phyloP scores from a whole-genome alignment of 1,284 basidiomycete genomes.

The Melampsora abietis-canadensis region DNA sequence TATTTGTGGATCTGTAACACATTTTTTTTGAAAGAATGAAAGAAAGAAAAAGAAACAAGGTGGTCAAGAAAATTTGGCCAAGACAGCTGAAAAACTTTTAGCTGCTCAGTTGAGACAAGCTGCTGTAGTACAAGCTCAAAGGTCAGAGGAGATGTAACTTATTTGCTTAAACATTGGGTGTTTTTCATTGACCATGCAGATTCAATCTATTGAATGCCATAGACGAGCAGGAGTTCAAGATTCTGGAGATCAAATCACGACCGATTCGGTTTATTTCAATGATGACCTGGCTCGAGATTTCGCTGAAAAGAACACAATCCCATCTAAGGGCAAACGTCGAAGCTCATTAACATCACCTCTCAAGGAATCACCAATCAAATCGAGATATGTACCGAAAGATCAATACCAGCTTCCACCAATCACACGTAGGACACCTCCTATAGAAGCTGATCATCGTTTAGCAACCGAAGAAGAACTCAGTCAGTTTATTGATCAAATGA shows the following conservation, averaged over 20 bases:
- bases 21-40: conserved; percentile 15
- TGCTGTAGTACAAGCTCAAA: conserved; percentile 71
- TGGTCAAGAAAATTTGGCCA: conserved; percentile 52
- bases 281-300: conserved; percentile 27
- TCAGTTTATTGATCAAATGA: conserved; percentile 85
- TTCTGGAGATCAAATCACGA: conserved; percentile 75
- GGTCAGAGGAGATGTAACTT: conserved; percentile 49
- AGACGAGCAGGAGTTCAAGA: conserved; percentile 12
- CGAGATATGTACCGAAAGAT: conserved; percentile 48
- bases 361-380: conserved; percentile 51
- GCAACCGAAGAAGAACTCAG: conserved; percentile 90
- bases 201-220: not conserved
- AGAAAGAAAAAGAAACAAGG: conserved; percentile 47
- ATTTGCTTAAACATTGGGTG: too few relatives aligned
- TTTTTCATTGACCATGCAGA: too few relatives aligned
- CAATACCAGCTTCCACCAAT: conserved; percentile 51
- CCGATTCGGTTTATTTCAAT: conserved; percentile 54
- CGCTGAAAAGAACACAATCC: conserved; percentile 33
- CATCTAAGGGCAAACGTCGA: conserved; percentile 23
- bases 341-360: not conserved
- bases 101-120: conserved; percentile 89
- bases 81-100: conserved; percentile 72
- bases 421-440: conserved; percentile 51
- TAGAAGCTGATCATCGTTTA: conserved; percentile 72
- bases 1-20: not conserved